Base-by-base conservation (phyloP, 352 stramenopile genomes). In the Phytophthora palmivora region DNA sequence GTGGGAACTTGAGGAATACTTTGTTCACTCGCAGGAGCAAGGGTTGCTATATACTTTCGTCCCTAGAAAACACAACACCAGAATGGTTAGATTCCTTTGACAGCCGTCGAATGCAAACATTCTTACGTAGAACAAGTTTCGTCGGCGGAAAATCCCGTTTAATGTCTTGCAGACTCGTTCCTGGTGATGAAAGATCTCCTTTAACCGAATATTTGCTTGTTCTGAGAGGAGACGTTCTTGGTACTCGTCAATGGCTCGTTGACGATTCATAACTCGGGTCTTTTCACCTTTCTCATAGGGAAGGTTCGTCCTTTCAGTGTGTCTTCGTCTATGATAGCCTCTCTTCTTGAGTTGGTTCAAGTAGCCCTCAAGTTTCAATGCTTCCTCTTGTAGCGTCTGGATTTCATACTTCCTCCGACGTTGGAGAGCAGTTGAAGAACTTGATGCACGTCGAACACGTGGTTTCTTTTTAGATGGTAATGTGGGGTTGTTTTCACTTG, bases 181-280 rank as follows among this genome's bases (percentile, higher is more conserved):
- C 33, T 70, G 58, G n/a, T 56, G 45, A 3, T 33, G 8, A 24
- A 52, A 18, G n/a, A 63, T 43, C 14, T 49, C 42, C 15, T 66
- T 66, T 5, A 74, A 33, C 14, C 50, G 50, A 14, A 33, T 24
- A 38, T 74, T 74, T 5, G 48, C 66, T 6, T 58, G 42, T 26
- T 74, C 52, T 1, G 59, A 41, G 3, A 34, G 37, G 18, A 57
- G 47, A 0, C 58, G 65, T n/a, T 65, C 30, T 28, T 41, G 52
- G 10, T 56, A 66, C 36, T 60, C 34, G 16, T 19, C n/a, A 28
- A 46, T 28, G 8, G 57, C 58, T 5, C 48, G 4, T n/a, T 49
- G 15, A n/a, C 57, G 52, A 57, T 44, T 64, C 2, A 15, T 21
- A n/a, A n/a, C n/a, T n/a, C n/a, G n/a, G n/a, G n/a, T n/a, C n/a